Percentiles rank a stretch among this genome's conserved stretches.
Evolutionary conservation across 306 rosid species (phyloP).

Genomic region (Corylus heterophylla): DNA sequence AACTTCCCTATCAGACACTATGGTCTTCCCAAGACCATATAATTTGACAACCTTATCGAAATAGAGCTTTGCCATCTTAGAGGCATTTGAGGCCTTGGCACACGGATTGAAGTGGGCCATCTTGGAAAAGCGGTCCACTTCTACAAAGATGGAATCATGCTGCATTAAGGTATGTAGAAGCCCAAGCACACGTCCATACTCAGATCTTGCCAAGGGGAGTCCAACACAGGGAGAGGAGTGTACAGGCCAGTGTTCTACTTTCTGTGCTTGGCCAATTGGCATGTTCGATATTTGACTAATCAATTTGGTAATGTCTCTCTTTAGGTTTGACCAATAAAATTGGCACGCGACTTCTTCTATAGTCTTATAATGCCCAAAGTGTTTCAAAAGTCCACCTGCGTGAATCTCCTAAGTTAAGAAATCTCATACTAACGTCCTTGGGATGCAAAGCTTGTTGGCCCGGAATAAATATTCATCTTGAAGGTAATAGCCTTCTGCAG

Average conservation of each 20-base stretch:
- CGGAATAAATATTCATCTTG: not conserved
- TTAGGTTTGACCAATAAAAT: not conserved
- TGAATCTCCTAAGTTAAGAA: not conserved
- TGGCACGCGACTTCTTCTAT: not conserved
- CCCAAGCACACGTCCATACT: not conserved
- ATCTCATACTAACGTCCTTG: not conserved
- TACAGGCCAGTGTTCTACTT: not conserved
- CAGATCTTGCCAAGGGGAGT: not conserved
- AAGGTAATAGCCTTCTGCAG: too few species aligned
- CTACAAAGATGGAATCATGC: too few species aligned
- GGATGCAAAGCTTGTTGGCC: not conserved
- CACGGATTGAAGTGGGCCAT: not conserved
- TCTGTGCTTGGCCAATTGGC: not conserved
- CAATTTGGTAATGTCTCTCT: not conserved
- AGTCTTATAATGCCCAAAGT: not conserved
- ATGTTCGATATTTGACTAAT: not conserved
- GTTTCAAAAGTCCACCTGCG: fast-evolving
- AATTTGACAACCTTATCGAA: not conserved
- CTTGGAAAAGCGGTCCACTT: not conserved
- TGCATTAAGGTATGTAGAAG: too few species aligned
- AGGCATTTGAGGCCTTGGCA: not conserved
- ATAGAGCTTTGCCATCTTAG: not conserved
- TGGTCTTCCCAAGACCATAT: not conserved
- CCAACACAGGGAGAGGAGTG: not conserved
- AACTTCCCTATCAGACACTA: not conserved